Evolutionary conservation across 768 basidiomycete genomes (phyloP), one percentile per base, ranked within the genome.

Genomic region (Kwoniella europaea): DNA sequence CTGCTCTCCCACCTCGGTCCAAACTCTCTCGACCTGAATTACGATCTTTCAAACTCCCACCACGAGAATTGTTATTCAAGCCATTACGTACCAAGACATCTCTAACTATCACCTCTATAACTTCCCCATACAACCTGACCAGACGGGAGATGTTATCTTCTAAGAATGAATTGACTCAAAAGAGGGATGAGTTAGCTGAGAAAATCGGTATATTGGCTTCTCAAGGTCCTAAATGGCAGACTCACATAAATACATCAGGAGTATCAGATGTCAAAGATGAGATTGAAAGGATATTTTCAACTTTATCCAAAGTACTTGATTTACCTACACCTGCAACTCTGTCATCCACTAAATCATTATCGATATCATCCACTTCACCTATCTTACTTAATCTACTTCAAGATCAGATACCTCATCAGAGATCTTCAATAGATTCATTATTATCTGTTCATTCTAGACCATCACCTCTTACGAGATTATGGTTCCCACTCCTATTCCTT

Each of bases 401-500:
- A 71, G 70, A 75, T 68, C 67, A 77, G 73, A 86, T 74, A 71
- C 85, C 50, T 22, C 62, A 41, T 76, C 62, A 70, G 13, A 84
- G 83, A 69, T 77, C 80, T 54, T 43, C 75, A 12, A 68, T 82
- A 77, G 3, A 82, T 82, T 63, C 71, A 63, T 57, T 78, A 62
- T 29, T 87, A 58, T 63, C 78, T 78, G 4, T 84, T 80, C 88
- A 96, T 58, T 82, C 85, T 20, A 88, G 91, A 16, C 96, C 96
- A 0, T 88, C 89, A 2, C 85, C 87, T 4, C 79, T 92, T 16
- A 88, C 89, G 1, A 88, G 90, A 9, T 69, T 91, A 24, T 98
- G 96, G 95, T 94, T 94, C 0, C 89, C 88, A 35, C 83, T 94
- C 10, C 83, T 98, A 24, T 80, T 96, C 43, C 82, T 92, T 18